phyloP scores from a whole-genome alignment of 352 stramenopile species.

The Globisporangium perplexum region DNA sequence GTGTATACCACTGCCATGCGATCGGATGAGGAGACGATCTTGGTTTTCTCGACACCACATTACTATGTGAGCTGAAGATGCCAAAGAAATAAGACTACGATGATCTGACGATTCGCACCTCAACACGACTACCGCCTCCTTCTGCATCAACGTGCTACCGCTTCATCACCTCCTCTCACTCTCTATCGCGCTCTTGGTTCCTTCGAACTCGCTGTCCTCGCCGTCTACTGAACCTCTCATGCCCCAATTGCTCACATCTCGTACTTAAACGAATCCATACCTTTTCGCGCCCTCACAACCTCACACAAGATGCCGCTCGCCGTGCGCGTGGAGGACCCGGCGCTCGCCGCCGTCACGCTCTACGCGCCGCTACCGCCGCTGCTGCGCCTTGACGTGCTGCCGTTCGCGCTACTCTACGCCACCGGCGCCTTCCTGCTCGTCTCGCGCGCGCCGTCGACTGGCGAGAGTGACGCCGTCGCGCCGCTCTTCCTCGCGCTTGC shows the following conservation, averaged over 20 bases:
- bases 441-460: conserved; percentile 9
- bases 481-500: conserved; percentile 37
- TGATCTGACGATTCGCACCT: conserved; percentile 61
- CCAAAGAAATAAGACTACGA: conserved; percentile 79
- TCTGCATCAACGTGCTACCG: not conserved
- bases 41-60: conserved; percentile 49
- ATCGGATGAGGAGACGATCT: conserved; percentile 70
- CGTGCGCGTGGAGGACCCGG: conserved; percentile 45
- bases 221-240: too few species aligned
- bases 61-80: conserved; percentile 55
- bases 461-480: conserved; percentile 28
- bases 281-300: not conserved
- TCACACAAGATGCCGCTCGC: not conserved
- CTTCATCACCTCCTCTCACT: not conserved
- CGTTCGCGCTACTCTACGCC: conserved; percentile 34
- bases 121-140: not conserved
- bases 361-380: conserved; percentile 55
- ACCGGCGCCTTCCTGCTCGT: conserved; percentile 27
- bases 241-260: not conserved
- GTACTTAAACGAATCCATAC: not conserved
- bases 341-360: conserved; percentile 46
- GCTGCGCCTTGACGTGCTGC: conserved; percentile 46
- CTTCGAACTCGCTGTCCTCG: not conserved
- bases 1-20: not conserved
- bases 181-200: not conserved